Percentiles rank a stretch among this genome's conserved stretches.
phyloP scores from a whole-genome alignment of 768 basidiomycete genomes.

The Russula olivacea region DNA sequence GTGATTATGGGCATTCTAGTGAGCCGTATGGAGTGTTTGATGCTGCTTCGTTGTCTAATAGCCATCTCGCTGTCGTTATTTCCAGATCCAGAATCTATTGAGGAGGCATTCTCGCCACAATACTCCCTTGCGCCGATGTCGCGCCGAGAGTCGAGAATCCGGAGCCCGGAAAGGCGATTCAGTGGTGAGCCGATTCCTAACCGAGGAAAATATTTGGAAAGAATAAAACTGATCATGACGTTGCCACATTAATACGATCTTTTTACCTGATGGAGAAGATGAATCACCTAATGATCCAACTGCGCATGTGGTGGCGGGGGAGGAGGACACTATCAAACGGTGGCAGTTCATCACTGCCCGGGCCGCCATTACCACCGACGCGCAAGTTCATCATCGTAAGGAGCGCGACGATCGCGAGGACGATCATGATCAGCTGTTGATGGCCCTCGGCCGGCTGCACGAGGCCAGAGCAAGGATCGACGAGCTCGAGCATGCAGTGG shows the following conservation, averaged over 20 bases:
- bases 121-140: background rate
- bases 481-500: slow-evolving; percentile 16
- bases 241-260: background rate
- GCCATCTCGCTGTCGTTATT: background rate
- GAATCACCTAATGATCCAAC: background rate
- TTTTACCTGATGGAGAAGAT: background rate
- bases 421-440: background rate
- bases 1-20: background rate
- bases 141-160: background rate
- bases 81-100: background rate
- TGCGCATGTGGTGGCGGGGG: background rate
- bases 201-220: too few species aligned
- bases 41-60: background rate
- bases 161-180: background rate
- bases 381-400: background rate
- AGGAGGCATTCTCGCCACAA: background rate
- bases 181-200: slow-evolving; percentile 3
- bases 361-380: background rate
- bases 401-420: background rate
- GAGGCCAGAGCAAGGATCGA: slow-evolving; percentile 15
- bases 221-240: background rate
- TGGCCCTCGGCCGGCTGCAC: slow-evolving; percentile 9
- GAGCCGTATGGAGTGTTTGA: background rate
- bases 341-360: background rate
- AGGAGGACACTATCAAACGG: background rate